Percentiles rank a stretch among this genome's conserved stretches.
Evolutionary conservation across 805 yeast species (phyloP).

Genomic region (Myxozyma neglecta): DNA sequence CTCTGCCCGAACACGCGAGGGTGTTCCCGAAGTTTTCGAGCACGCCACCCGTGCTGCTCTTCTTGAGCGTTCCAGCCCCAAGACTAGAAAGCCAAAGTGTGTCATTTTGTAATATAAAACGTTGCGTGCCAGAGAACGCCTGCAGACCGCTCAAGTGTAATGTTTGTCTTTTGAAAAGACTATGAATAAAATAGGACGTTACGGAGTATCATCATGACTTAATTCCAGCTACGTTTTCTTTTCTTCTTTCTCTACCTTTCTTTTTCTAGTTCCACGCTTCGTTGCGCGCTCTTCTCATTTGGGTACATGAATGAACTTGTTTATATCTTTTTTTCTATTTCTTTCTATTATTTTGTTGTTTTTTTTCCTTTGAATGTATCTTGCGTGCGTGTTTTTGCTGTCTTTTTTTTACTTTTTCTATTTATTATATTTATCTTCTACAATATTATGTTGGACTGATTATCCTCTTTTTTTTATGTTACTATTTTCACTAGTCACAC

Average conservation of each 20-base stretch:
- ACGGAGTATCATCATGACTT: not conserved
- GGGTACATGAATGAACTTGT: conserved; percentile 10
- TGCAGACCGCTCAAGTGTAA: conserved; percentile 1
- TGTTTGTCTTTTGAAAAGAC: conserved; percentile 3
- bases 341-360: not conserved
- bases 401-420: not conserved
- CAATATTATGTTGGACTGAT: not conserved
- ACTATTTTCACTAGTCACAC: conserved; percentile 13
- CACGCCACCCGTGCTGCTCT: conserved; percentile 90
- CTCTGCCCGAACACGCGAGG: conserved; percentile 87
- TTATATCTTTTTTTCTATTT: not conserved
- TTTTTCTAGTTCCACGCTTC: no score
- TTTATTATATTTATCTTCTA: not conserved
- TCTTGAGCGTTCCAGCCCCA: conserved; percentile 52
- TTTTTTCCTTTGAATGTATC: not conserved
- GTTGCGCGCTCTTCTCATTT: not conserved
- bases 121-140: conserved; percentile 1
- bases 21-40: conserved; percentile 90
- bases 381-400: not conserved
- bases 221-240: not conserved
- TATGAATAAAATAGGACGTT: not conserved
- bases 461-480: not conserved
- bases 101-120: conserved; percentile 51
- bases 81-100: conserved; percentile 55
- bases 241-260: not conserved